These are phyloP conservation scores for Xylariaceae sp. DNA, from an alignment of 2,329 filamentous ascomycete species.

Conservation along the genomic window DNA sequence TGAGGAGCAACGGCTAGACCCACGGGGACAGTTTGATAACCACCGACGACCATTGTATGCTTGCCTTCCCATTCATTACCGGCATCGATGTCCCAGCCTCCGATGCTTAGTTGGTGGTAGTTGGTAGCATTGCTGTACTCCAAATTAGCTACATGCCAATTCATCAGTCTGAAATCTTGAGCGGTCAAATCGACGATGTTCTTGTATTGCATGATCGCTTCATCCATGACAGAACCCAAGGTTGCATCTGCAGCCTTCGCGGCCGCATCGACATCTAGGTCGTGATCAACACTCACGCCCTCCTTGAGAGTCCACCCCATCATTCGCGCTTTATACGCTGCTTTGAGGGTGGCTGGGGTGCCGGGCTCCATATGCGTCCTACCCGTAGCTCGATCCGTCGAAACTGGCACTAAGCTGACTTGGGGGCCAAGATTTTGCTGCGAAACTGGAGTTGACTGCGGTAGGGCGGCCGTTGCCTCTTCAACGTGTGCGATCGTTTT, in stretches of 20 bases:
- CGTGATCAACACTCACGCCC: constrained; percentile 57
- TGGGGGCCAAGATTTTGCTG: constrained; percentile 50
- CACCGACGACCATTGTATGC: constrained; percentile 89
- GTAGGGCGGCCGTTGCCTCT: constrained; percentile 61
- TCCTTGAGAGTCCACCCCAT: constrained; percentile 80
- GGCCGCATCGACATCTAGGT: constrained; percentile 66
- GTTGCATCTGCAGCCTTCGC: constrained; percentile 65
- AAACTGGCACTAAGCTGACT: constrained; percentile 57
- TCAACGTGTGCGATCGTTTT: constrained; percentile 72
- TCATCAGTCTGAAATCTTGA: constrained; percentile 84
- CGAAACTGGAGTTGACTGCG: constrained; percentile 47
- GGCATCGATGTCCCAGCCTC: constrained; percentile 94
- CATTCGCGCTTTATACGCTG: constrained; percentile 68
- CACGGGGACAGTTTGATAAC: constrained; percentile 89
- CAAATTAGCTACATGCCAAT: constrained; percentile 97
- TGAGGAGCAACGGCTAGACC: constrained; percentile 75
- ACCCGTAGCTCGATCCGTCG: constrained; percentile 66
- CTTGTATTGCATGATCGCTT: constrained; percentile 85
- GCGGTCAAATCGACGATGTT: constrained; percentile 75
- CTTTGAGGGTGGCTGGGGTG: constrained; percentile 64
- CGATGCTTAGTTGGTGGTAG: constrained; percentile 79
- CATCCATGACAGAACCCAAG: constrained; percentile 85
- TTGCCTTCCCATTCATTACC: constrained; percentile 96
- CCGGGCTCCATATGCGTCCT: constrained; percentile 68
- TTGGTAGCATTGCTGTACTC: constrained; percentile 96